phyloP scores from a whole-genome alignment of 257 asterid species.

The Solanum etuberosum region DNA sequence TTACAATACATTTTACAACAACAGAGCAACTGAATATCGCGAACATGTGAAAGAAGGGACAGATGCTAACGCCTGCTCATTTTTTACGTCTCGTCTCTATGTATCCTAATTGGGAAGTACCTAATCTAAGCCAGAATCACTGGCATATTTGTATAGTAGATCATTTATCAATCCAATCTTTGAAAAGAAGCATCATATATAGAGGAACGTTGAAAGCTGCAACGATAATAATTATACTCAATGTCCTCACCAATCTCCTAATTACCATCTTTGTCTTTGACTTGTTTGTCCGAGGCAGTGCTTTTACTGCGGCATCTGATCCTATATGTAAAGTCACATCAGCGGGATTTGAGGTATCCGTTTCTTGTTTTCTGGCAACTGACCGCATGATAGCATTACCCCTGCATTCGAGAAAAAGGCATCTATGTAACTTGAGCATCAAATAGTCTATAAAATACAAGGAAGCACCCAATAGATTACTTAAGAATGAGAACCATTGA shows the following conservation, averaged over 20 bases:
- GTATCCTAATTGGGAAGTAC: not conserved
- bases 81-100: not conserved
- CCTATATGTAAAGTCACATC: slow-evolving; percentile 53
- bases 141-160: not conserved
- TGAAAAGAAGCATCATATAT: slow-evolving; percentile 73
- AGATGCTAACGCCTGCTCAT: not conserved
- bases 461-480: not conserved
- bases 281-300: slow-evolving; percentile 26
- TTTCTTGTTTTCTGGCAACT: slow-evolving; percentile 40
- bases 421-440: not conserved
- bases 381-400: slow-evolving; percentile 77
- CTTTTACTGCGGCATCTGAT: slow-evolving; percentile 9
- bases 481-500: not conserved
- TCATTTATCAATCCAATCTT: slow-evolving; percentile 89
- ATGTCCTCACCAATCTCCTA: slow-evolving; percentile 47
- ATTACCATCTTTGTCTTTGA: slow-evolving; percentile 37
- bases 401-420: slow-evolving; percentile 22
- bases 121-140: not conserved
- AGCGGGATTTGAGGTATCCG: slow-evolving; percentile 3
- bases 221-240: slow-evolving; percentile 37
- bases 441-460: not conserved
- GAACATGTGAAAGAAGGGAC: not conserved
- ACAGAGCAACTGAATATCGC: not conserved
- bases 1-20: not conserved
- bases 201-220: slow-evolving; percentile 74